Base-by-base conservation (phyloP, 1,139 yeast genomes). In the Geotrichum aggregatum region DNA sequence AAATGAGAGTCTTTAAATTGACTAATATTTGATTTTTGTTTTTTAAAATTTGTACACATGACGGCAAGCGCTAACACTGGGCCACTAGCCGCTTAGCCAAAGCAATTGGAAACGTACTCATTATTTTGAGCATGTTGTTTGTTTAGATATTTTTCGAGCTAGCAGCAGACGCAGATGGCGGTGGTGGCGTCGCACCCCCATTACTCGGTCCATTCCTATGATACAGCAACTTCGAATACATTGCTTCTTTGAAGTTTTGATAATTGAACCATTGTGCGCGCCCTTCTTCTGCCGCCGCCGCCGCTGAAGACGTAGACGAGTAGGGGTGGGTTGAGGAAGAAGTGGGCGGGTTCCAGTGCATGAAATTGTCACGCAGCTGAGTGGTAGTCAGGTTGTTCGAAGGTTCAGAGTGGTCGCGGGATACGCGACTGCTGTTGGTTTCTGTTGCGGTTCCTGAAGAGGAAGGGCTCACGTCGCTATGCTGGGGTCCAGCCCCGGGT, bases 181-280 rank as follows among this genome's bases (percentile, higher is more conserved):
- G 18, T 8, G 26, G 16, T 19, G 46, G 21, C 16, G 46, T n/a
- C 36, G 4, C 14, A 24, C 33, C 28, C 10, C 43, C 30, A 24
- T 24, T 24, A 8, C 28, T 24, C 5, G 8, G 28, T 8, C 8
- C 28, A 24, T 10, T 14, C 36, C 36, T 7, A 19, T 44, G 47
- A 24, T 34, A 40, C 40, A 44, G 34, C 19, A 45, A 13, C 38
- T 46, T 50, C 21, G 24, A 30, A 33, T 51, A 43, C 50, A 51
- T 46, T 18, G 24, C 19, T 11, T 51, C 44, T 35, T 51, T 51
- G 34, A 41, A 51, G n/a, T 47, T 42, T 44, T 51, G 50, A 18
- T 51, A 47, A 11, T 48, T 46, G 16, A 51, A 51, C 48, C 54
- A 51, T 18, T 40, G 47, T 3, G 52, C 52, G 16, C 52, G 41